Percentiles rank a stretch among this genome's conserved stretches.
Conservation (phyloP, 140 eudicot genomes). For the Anethum foeniculum region DNA sequence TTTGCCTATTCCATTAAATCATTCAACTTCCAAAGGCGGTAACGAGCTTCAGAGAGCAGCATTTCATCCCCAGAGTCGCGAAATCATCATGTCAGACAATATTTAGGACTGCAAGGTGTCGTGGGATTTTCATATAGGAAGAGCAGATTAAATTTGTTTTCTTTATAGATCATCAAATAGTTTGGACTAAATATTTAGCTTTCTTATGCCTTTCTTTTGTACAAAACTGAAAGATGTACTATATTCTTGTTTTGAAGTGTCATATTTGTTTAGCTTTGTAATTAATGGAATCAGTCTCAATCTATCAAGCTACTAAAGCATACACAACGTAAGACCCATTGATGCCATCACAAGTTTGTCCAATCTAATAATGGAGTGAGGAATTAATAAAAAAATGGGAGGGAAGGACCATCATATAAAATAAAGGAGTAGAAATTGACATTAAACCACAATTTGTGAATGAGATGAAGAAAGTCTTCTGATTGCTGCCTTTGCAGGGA, state of each 20-base stretch:
- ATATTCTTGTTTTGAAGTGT: neutral
- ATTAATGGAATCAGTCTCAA: neutral
- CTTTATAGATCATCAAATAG: constrained; percentile 4
- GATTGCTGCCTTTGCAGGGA: constrained; percentile 6
- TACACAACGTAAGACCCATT: neutral
- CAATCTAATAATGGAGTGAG: neutral
- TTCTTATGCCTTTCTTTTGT: neutral
- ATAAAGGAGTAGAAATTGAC: neutral
- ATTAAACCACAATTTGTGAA: neutral
- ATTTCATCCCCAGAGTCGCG: neutral
- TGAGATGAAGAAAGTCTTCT: neutral
- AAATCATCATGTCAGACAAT: neutral
- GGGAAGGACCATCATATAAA: no score
- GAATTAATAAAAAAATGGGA: no score
- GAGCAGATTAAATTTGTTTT: neutral
- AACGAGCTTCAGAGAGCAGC: neutral
- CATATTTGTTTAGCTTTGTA: neutral
- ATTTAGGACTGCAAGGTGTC: neutral
- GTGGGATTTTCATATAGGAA: neutral
- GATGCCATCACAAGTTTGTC: neutral
- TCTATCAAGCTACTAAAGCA: neutral
- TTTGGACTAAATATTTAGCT: neutral
- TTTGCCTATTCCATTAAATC: constrained; percentile 57
- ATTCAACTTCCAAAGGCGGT: constrained; percentile 59
- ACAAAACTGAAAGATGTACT: constrained; percentile 2